These are phyloP conservation scores for Torulaspora maleeae DNA, from an alignment of 805 yeast species.

Conservation along the genomic window DNA sequence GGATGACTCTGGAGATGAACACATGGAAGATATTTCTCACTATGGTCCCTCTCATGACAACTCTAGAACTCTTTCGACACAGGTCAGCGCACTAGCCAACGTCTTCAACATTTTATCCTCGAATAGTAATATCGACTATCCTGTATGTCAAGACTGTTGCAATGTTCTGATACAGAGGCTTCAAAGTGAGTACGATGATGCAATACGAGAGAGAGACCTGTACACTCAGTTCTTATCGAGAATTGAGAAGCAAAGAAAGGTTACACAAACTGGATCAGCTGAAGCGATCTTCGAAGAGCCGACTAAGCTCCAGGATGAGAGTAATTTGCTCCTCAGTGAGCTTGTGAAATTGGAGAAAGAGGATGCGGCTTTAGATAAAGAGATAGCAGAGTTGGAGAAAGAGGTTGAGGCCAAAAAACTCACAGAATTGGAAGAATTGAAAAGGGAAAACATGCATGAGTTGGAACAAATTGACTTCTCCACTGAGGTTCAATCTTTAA, in stretches of 20 bases:
- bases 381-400: conserved; percentile 42
- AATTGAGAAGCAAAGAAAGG: conserved; percentile 53
- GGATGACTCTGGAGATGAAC: conserved; percentile 22
- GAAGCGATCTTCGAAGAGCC: conserved; percentile 14
- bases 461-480: conserved; percentile 47
- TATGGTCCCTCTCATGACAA: conserved; percentile 13
- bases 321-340: conserved; percentile 19
- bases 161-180: conserved; percentile 57
- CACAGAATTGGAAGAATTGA: conserved; percentile 45
- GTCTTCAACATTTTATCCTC: conserved; percentile 69
- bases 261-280: conserved; percentile 23
- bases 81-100: conserved; percentile 51
- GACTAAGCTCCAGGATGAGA: conserved; percentile 26
- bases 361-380: conserved; percentile 42
- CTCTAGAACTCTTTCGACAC: conserved; percentile 41
- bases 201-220: conserved; percentile 70
- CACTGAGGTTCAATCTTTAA: conserved; percentile 57
- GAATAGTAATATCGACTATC: conserved; percentile 74
- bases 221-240: conserved; percentile 70
- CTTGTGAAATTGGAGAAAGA: conserved; percentile 34
- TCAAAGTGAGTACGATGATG: conserved; percentile 64
- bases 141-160: conserved; percentile 86
- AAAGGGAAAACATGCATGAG: conserved; percentile 50
- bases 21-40: conserved; percentile 11
- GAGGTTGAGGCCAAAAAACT: conserved; percentile 45